Conservation (phyloP, 2,329 filamentous ascomycete genomes). For the Immersiporthe knoxdaviesiana region DNA sequence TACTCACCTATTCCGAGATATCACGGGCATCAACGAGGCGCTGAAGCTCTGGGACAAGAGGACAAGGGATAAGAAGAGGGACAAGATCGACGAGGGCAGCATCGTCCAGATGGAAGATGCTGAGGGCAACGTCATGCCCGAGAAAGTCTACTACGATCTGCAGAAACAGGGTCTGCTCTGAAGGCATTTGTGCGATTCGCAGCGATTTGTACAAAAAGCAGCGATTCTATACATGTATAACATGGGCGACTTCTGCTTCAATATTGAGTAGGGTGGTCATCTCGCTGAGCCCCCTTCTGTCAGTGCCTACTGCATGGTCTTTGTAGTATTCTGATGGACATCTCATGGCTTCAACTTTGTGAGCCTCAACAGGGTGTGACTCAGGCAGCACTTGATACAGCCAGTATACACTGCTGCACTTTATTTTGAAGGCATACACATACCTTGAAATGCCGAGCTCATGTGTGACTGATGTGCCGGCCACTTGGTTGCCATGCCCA, state of each 20-base stretch:
- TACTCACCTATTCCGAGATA: slow-evolving; percentile 88
- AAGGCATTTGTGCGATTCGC: slow-evolving; percentile 23
- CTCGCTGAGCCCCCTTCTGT: not conserved
- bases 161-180: slow-evolving; percentile 87
- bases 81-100: slow-evolving; percentile 75
- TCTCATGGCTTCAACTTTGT: too few species aligned
- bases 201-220: too few species aligned
- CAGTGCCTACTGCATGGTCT: too few species aligned
- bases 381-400: too few species aligned
- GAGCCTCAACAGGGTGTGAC: too few species aligned
- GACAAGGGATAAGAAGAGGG: slow-evolving; percentile 79
- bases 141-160: slow-evolving; percentile 96
- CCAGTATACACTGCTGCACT: too few species aligned
- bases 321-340: not conserved
- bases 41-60: slow-evolving; percentile 91
- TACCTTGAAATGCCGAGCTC: not conserved
- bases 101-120: slow-evolving; percentile 98
- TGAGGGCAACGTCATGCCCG: slow-evolving; percentile 97
- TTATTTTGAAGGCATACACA: not conserved
- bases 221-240: too few species aligned
- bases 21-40: slow-evolving; percentile 89
- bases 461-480: not conserved
- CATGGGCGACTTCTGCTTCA: not conserved
- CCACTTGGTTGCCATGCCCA: not conserved
- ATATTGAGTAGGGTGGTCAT: not conserved